Conservation (phyloP, 257 asterid genomes). For the Lithospermum erythrorhizon region DNA sequence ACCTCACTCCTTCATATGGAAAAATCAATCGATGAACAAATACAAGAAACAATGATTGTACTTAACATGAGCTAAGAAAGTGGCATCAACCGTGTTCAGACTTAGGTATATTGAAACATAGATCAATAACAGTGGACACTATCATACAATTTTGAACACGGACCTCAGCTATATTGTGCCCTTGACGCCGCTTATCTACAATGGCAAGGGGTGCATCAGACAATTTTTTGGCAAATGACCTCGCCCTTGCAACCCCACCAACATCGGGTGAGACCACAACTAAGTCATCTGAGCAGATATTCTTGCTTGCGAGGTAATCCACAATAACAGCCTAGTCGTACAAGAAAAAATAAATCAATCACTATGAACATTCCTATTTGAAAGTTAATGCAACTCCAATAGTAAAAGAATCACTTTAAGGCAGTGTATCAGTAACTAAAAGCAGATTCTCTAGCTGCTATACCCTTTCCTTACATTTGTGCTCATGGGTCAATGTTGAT, state of each 20-base stretch:
- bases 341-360: slow-evolving; percentile 5
- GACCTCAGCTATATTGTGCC: slow-evolving; percentile 74
- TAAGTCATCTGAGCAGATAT: slow-evolving; percentile 49
- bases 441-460: not conserved
- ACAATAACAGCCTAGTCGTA: slow-evolving; percentile 66
- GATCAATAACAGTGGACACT: not conserved
- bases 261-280: slow-evolving; percentile 86
- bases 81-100: not conserved
- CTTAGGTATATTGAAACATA: not conserved
- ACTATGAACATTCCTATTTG: not conserved
- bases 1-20: not conserved
- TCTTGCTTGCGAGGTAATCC: slow-evolving; percentile 85
- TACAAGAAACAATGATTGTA: slow-evolving; percentile 4
- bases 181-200: slow-evolving; percentile 79
- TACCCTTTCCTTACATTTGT: slow-evolving; percentile 1
- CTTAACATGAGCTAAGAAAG: slow-evolving; percentile 7
- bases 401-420: not conserved
- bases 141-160: slow-evolving; percentile 7
- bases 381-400: slow-evolving; percentile 7
- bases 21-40: slow-evolving; percentile 6
- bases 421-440: slow-evolving; percentile 6
- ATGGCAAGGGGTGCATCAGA: slow-evolving; percentile 84
- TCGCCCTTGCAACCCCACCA: slow-evolving; percentile 84
- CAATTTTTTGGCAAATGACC: slow-evolving; percentile 74
- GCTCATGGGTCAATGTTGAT: not conserved